Conservation (phyloP, 306 rosid genomes). For the Medicago arabica region DNA sequence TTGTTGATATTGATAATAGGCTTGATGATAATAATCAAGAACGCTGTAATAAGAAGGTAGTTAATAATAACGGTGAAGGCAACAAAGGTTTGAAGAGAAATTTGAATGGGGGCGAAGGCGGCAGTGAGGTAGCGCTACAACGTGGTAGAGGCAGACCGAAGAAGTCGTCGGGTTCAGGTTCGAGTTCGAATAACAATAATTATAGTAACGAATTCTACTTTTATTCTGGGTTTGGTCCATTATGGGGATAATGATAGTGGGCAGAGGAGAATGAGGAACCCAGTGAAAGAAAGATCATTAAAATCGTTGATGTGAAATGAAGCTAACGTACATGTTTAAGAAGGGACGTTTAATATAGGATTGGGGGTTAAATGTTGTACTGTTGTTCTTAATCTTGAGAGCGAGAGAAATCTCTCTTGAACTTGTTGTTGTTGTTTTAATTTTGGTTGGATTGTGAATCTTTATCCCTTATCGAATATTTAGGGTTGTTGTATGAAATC, state of each 20-base stretch:
- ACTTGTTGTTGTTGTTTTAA: conserved; percentile 19
- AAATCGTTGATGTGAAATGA: conserved; percentile 76
- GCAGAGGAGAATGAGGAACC: conserved; percentile 74
- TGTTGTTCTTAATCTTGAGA: conserved; percentile 1
- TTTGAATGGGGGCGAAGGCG: not conserved
- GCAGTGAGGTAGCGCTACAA: not conserved
- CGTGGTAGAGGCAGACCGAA: conserved; percentile 36
- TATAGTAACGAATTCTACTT: conserved; percentile 63
- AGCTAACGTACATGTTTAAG: not conserved
- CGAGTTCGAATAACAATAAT: not conserved
- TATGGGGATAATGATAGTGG: conserved; percentile 60
- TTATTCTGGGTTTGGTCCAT: conserved; percentile 86
- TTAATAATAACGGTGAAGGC: not conserved
- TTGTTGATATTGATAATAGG: not conserved
- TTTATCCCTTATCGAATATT: not conserved
- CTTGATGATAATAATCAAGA: conserved; percentile 5
- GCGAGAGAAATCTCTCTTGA: not conserved
- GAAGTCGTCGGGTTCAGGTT: not conserved
- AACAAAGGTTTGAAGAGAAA: not conserved
- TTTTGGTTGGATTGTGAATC: not conserved
- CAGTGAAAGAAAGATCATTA: conserved; percentile 83
- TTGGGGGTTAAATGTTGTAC: conserved; percentile 41
- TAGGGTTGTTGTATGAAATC: not conserved
- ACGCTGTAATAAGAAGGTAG: not conserved
- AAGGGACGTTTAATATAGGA: not conserved